Percentiles rank a stretch among this genome's conserved stretches.
Evolutionary conservation across 2,329 filamentous ascomycete genomes (phyloP).

Genomic region (Rhynchosporium graminicola): DNA sequence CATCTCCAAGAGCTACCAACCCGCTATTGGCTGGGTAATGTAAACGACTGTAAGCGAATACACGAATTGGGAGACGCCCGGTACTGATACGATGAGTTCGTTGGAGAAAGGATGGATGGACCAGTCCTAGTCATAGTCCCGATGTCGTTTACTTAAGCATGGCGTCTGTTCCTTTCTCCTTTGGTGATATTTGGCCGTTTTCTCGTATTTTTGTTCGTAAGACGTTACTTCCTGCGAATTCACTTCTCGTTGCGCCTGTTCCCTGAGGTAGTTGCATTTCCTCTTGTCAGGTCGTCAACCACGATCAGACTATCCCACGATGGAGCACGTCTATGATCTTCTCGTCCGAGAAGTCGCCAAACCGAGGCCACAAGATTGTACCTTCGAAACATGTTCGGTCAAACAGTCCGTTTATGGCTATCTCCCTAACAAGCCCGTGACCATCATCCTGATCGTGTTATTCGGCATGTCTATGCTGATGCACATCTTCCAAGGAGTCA

Average conservation of each 20-base stretch:
- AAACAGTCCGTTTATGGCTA: conserved; percentile 46
- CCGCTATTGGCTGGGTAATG: too few species aligned
- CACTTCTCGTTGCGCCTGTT: not conserved
- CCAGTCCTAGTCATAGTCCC: conserved; percentile 10
- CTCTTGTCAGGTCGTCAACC: too few species aligned
- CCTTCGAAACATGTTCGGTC: conserved; percentile 38
- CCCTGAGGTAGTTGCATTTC: too few species aligned
- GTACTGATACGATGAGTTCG: not conserved
- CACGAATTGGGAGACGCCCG: too few species aligned
- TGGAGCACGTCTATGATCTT: not conserved
- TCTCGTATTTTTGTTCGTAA: not conserved
- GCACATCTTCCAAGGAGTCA: conserved; percentile 46
- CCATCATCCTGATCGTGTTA: conserved; percentile 53
- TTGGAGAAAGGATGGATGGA: conserved; percentile 8
- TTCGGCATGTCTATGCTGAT: conserved; percentile 49
- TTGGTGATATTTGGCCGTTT: not conserved
- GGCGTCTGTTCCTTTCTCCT: not conserved
- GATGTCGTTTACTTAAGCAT: conserved; percentile 10
- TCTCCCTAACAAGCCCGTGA: conserved; percentile 54
- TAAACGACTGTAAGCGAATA: too few species aligned
- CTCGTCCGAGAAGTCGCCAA: not conserved
- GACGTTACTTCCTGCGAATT: not conserved
- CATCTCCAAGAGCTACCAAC: not conserved
- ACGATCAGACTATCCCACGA: not conserved
- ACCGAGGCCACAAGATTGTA: conserved; percentile 36